Base-by-base conservation (phyloP, 257 asterid genomes). In the Jaltomata sinuosa region DNA sequence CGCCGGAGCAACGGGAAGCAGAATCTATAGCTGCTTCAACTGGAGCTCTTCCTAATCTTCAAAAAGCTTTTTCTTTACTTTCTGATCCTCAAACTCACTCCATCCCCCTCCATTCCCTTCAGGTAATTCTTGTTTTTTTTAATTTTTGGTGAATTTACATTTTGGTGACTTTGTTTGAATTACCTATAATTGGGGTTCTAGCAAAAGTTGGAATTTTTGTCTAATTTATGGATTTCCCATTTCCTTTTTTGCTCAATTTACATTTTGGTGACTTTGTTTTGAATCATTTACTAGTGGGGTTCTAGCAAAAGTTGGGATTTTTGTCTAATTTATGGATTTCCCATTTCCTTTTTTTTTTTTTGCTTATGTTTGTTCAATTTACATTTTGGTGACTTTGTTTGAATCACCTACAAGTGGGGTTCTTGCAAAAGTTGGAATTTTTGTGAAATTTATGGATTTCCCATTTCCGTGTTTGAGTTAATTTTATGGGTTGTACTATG, bases 11-110 rank as follows among this genome's bases (percentile, higher is more conserved):
- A 90, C 90, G 92, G 27, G 91, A 93, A 84, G 91, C 93, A 71
- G 95, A 92, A 87, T 89, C 98, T 6, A 87, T 91, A 36, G 98
- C 97, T 29, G 97, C 99, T 1, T 90, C 99, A 8, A 91, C 97
- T 47, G 99, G 98, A 80, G 95, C 96, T 65, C 95, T 96, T 49
- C 92, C 97, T 8, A 84, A 88, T 65, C 95, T 96, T 21, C 86
- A 87, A 11, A 90, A 93, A 67, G 88, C 96, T 0, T 96, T 96
- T 86, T 89, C 97, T 50, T 81, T 84, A 74, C 93, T 96, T 82
- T 91, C 99, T 69, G 91, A 93, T 89, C 92, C 94, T 81, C 90
- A 92, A 86, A 90, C 94, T 14, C 36, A 87, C 69, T 87, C 94
- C 62, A 90, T 96, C 31, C 94, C 98, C 3, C 3, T 91, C 31